phyloP scores from a whole-genome alignment of 225 moss, liverwort and hornwort genomes.

The Asterella californica region DNA sequence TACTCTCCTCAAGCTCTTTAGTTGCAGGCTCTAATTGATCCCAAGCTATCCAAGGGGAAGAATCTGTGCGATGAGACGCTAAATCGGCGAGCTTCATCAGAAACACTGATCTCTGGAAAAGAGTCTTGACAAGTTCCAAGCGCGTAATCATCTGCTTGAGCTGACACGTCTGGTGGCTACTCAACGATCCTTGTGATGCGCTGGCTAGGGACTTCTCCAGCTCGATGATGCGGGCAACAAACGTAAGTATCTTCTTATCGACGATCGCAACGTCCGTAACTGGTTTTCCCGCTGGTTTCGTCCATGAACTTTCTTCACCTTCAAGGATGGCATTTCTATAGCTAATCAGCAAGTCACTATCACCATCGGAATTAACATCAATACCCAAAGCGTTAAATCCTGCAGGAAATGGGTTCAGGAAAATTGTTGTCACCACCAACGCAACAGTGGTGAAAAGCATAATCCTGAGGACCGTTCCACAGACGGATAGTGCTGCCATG shows the following conservation, averaged over 20 bases:
- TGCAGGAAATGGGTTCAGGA: neutral
- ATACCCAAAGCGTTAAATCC: neutral
- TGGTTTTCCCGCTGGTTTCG: neutral
- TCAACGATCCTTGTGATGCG: neutral
- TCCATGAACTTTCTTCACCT: neutral
- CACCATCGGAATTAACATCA: neutral
- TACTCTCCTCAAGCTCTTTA: slow-evolving; percentile 19
- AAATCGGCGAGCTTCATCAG: slow-evolving; percentile 25
- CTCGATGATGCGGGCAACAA: slow-evolving; percentile 23
- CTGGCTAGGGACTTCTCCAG: slow-evolving; percentile 4
- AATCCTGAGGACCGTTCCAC: neutral
- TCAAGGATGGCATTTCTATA: neutral
- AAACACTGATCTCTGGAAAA: slow-evolving; percentile 26
- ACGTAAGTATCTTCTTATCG: slow-evolving; percentile 11
- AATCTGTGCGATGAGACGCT: slow-evolving; percentile 20
- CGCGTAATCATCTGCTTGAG: slow-evolving; percentile 17
- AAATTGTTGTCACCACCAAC: neutral
- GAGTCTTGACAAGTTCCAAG: slow-evolving; percentile 24
- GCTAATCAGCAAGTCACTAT: neutral
- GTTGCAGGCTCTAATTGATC: slow-evolving; percentile 31
- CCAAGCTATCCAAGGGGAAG: slow-evolving; percentile 26
- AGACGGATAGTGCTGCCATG: neutral
- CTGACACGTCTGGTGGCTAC: slow-evolving; percentile 5
- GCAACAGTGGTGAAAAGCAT: neutral
- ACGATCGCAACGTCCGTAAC: neutral